phyloP scores from a whole-genome alignment of 306 rosid genomes.

The Dalbergia oliveri region DNA sequence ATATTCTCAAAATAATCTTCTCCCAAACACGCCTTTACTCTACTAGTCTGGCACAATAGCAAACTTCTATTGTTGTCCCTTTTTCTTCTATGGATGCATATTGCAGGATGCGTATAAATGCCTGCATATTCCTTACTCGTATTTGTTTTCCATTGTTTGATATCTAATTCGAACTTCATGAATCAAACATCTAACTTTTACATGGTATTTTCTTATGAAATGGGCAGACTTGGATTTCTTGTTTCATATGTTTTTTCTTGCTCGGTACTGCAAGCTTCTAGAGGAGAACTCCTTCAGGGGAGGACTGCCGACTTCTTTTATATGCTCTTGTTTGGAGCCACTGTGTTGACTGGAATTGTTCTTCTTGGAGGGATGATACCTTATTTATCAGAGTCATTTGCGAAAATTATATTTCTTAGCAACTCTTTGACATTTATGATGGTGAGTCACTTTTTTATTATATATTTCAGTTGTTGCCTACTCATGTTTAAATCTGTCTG shows the following conservation, averaged over 20 bases:
- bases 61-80: background rate
- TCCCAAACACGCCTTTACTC: too few relatives aligned
- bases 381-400: constrained; percentile 83
- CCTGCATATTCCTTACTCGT: background rate
- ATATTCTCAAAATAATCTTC: too few relatives aligned
- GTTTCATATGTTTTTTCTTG: constrained; percentile 99
- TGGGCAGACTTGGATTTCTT: constrained; percentile 91
- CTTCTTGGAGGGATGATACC: constrained; percentile 98
- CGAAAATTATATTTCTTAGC: constrained; percentile 91
- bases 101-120: too few relatives aligned
- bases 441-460: constrained; percentile 55
- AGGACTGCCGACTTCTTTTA: constrained; percentile 95
- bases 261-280: constrained; percentile 98
- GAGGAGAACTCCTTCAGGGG: constrained; percentile 98
- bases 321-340: constrained; percentile 93
- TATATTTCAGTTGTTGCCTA: constrained; percentile 16
- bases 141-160: constrained; percentile 27
- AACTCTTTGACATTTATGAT: constrained; percentile 97
- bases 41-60: too few relatives aligned
- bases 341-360: constrained; percentile 89
- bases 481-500: background rate
- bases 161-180: constrained; percentile 26
- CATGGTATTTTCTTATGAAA: constrained; percentile 43
- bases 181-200: constrained; percentile 40
- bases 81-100: background rate